Base-by-base conservation (phyloP, 441 rosid species). In the Metrosideros polymorpha region DNA sequence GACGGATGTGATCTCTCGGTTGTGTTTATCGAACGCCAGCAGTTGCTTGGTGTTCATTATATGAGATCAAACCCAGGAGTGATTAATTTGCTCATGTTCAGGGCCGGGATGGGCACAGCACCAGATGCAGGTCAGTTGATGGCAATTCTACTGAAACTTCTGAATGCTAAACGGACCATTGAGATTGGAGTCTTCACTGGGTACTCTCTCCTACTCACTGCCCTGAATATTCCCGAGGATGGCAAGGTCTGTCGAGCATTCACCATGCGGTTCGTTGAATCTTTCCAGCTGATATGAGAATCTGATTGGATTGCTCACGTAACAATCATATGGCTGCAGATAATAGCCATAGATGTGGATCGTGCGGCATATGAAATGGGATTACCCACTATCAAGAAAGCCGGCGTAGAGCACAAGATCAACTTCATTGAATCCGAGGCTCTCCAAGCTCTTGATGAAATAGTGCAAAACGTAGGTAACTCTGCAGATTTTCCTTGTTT, bases 391-490 rank as follows among this genome's bases (percentile, higher is more conserved):
- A 56, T 84, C 52, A 59, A 84, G 76, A 84, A 84, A 84, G 86
- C 79, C 0, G 86, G 86, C 1, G 43, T 59, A n/a, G 86, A 84
- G 32, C 86, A 56, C 77, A 84, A 84, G 77, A 59, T 84, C 29
- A 29, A 84, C 77, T 84, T 84, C 77, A 45, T 84, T 30, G 76
- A 84, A 84, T 84, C 82, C 39, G n/a, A 59, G 77, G 86, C 86
- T 57, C 77, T 84, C 51, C 77, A 43, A 19, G 76, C 76, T 56
- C 86, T 57, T 7, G 82, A 84, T 30, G 53, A 55, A 43, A 39
- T 71, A 39, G n/a, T 12, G 79, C 79, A 71, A 71, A 71, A 39
- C 12, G 79, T 71, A 22, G n/a, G 47, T 17, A 56, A 71, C 49
- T 22, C 14, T 22, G n/a, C 5, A 71, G 47, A 39, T 10, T 71